Evolutionary conservation across 371 early-diverging fungal genomes (phyloP).

Genomic region (Blakeslea trispora): DNA sequence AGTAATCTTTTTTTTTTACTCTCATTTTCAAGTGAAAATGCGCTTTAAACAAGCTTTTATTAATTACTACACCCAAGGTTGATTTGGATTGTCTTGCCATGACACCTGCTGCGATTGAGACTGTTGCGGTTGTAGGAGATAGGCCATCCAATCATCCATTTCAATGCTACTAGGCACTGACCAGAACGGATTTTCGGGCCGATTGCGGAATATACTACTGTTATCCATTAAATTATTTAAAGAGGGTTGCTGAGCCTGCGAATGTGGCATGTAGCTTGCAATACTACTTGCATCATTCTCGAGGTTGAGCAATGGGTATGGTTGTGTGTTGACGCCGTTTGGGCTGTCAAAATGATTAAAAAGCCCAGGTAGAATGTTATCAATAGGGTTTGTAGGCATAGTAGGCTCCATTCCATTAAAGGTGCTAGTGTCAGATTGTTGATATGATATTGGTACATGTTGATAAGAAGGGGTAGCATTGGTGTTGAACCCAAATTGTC

Average conservation of each 20-base stretch:
- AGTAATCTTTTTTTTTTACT: no score
- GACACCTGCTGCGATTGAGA: neutral
- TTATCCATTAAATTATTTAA: slow-evolving; percentile 10
- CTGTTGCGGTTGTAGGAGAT: slow-evolving; percentile 26
- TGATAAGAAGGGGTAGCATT: slow-evolving; percentile 1
- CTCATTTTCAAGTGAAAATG: no score
- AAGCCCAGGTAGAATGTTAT: neutral
- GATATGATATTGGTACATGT: neutral
- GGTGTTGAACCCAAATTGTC: slow-evolving; percentile 38
- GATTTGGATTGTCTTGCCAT: neutral
- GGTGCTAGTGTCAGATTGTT: neutral
- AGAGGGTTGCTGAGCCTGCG: slow-evolving; percentile 1
- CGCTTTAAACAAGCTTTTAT: no score
- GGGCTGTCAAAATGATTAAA: no score
- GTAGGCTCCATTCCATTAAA: neutral
- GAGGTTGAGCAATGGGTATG: no score
- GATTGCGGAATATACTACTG: slow-evolving; percentile 34
- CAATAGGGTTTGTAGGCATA: neutral
- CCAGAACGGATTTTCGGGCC: slow-evolving; percentile 55
- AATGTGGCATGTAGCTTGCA: slow-evolving; percentile 1
- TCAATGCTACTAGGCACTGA: slow-evolving; percentile 50
- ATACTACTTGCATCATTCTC: neutral
- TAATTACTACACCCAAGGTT: no score
- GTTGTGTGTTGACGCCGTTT: no score
- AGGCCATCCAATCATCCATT: slow-evolving; percentile 49